Conservation (phyloP, 768 basidiomycete genomes). For the Coprinopsis strossmayeri region DNA sequence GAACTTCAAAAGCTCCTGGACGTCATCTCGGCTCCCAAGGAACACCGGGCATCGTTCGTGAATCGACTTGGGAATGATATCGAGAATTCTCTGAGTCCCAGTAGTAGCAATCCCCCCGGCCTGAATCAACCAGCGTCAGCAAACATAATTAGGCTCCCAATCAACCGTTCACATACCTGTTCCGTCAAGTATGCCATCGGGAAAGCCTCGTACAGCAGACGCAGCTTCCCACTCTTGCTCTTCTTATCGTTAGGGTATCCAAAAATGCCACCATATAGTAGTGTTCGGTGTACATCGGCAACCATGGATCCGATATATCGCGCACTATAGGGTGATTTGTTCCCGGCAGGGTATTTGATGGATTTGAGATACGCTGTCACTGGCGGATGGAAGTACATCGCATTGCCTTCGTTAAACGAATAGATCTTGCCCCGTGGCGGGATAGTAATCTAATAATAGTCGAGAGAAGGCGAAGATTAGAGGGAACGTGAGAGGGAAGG, state of each 20-base stretch:
- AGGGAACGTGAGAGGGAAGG: constrained; percentile 1
- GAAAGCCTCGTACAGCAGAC: constrained; percentile 95
- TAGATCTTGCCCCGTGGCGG: constrained; percentile 97
- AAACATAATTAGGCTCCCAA: neutral
- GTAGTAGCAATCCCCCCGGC: constrained; percentile 97
- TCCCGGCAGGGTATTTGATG: constrained; percentile 81
- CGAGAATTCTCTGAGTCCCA: constrained; percentile 88
- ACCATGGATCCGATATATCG: constrained; percentile 99
- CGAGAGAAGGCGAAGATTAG: constrained; percentile 7
- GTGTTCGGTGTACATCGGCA: constrained; percentile 93
- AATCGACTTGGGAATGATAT: constrained; percentile 78
- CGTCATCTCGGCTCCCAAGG: constrained; percentile 90
- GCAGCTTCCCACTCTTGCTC: constrained; percentile 90
- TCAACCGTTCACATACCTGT: constrained; percentile 46
- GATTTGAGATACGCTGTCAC: constrained; percentile 79
- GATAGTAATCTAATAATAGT: constrained; percentile 67
- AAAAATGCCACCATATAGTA: constrained; percentile 97
- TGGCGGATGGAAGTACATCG: constrained; percentile 86
- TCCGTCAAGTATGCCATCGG: constrained; percentile 96
- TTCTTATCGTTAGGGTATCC: constrained; percentile 99
- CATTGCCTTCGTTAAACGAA: constrained; percentile 99
- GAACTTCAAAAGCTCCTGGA: constrained; percentile 83
- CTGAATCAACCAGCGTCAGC: no score
- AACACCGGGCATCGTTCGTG: constrained; percentile 94
- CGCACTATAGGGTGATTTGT: constrained; percentile 82